Percentiles rank a stretch among this genome's conserved stretches.
Conservation (phyloP, 75 land plant species). For the Pinus taeda region DNA sequence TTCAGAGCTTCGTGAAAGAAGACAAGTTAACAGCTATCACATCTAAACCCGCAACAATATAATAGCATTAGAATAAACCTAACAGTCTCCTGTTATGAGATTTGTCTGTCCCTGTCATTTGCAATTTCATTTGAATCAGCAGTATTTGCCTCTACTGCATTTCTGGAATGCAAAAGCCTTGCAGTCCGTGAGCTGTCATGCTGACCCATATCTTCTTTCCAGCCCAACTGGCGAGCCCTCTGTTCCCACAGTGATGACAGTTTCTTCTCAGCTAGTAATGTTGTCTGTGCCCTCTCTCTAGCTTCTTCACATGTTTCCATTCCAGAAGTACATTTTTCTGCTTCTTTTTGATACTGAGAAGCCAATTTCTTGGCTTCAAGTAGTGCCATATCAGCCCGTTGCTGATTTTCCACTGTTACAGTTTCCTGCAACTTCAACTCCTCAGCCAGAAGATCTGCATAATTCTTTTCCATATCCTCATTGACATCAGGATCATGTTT, state of each 20-base stretch:
- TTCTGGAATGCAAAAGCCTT: not conserved
- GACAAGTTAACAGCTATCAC: not conserved
- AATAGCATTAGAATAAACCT: not conserved
- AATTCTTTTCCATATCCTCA: slow-evolving; percentile 70
- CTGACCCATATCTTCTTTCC: slow-evolving; percentile 39
- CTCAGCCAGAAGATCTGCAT: slow-evolving; percentile 68
- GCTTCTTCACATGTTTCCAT: slow-evolving; percentile 89
- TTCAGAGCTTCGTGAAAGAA: slow-evolving; percentile 5
- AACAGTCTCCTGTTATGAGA: not conserved
- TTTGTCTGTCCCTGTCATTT: not conserved
- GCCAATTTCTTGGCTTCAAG: slow-evolving; percentile 68
- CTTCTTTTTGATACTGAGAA: slow-evolving; percentile 81
- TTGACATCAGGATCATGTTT: slow-evolving; percentile 63
- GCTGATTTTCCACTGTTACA: slow-evolving; percentile 57
- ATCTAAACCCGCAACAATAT: not conserved
- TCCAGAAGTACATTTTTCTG: slow-evolving; percentile 84
- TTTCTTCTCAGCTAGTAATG: slow-evolving; percentile 58
- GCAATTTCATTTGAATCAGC: not conserved
- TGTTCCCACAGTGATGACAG: slow-evolving; percentile 63
- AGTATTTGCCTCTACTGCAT: not conserved
- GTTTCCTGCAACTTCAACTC: slow-evolving; percentile 71
- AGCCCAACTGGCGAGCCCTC: slow-evolving; percentile 71
- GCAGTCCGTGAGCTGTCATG: not conserved
- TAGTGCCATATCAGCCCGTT: slow-evolving; percentile 67
- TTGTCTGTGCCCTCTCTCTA: slow-evolving; percentile 69